These are phyloP conservation scores for Postia placenta DNA, from an alignment of 768 basidiomycete species.

Conservation along the genomic window DNA sequence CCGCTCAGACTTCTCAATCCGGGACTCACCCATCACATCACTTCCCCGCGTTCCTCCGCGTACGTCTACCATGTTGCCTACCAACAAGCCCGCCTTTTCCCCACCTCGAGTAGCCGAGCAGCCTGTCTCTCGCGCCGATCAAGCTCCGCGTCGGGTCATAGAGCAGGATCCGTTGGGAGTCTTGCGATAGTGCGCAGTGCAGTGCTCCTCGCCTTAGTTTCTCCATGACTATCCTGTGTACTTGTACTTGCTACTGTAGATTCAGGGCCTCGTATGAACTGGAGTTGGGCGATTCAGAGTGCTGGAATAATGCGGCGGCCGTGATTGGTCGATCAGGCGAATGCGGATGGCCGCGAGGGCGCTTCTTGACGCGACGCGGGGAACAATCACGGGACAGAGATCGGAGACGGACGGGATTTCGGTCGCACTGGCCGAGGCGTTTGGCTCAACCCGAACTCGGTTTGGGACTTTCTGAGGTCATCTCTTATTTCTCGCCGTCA, in stretches of 20 bases:
- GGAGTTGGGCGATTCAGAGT: neutral
- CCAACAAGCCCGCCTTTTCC: slow-evolving; percentile 1
- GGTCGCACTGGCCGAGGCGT: slow-evolving; percentile 13
- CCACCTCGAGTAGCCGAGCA: slow-evolving; percentile 3
- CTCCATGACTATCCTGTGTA: too few species aligned
- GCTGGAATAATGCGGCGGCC: neutral
- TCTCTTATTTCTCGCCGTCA: slow-evolving; percentile 1
- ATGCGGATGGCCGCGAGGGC: neutral
- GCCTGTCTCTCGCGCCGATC: slow-evolving; percentile 13
- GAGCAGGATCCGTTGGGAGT: slow-evolving; percentile 24
- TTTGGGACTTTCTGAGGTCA: slow-evolving; percentile 3
- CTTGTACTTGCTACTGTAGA: too few species aligned
- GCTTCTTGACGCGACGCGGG: neutral
- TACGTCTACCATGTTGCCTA: slow-evolving; percentile 9
- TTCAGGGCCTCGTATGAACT: neutral
- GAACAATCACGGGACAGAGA: slow-evolving; percentile 18
- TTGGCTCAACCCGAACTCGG: slow-evolving; percentile 6
- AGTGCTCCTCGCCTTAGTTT: too few species aligned
- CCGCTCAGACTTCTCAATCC: slow-evolving; percentile 38
- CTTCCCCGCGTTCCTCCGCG: slow-evolving; percentile 43
- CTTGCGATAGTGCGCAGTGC: slow-evolving; percentile 16
- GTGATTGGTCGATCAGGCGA: neutral
- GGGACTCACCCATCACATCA: slow-evolving; percentile 38
- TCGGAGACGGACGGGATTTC: slow-evolving; percentile 19
- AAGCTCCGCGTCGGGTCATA: slow-evolving; percentile 14